Conservation (phyloP, 495 filamentous ascomycete species). For the Choiromyces venosus region DNA sequence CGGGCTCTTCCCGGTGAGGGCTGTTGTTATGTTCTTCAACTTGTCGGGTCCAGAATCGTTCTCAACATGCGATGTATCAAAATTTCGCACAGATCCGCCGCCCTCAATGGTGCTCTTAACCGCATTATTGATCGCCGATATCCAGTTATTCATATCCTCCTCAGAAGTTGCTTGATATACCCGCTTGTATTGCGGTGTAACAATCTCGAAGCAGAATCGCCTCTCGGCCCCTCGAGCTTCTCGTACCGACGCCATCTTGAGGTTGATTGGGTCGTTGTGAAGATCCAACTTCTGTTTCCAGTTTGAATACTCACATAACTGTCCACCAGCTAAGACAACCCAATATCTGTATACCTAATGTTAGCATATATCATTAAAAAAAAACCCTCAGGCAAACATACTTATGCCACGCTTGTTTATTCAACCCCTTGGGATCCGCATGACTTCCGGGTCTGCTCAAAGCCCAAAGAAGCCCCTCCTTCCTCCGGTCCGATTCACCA, state of each 20-base stretch:
- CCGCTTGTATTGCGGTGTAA: constrained; percentile 91
- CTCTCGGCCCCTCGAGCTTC: constrained; percentile 91
- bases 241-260: constrained; percentile 92
- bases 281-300: constrained; percentile 97
- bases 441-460: constrained; percentile 88
- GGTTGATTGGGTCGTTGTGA: constrained; percentile 97
- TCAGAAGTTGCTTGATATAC: constrained; percentile 97
- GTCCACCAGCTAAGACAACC: constrained; percentile 95
- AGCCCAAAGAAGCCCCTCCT: constrained; percentile 93
- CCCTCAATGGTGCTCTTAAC: constrained; percentile 92
- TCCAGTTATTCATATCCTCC: constrained; percentile 97
- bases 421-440: constrained; percentile 87
- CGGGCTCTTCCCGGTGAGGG: constrained; percentile 87
- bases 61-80: constrained; percentile 37
- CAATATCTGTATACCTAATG: constrained; percentile 63
- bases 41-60: constrained; percentile 43
- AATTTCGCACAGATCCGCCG: constrained; percentile 49
- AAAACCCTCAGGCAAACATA: constrained; percentile 50
- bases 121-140: constrained; percentile 92
- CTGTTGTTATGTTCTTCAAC: constrained; percentile 51
- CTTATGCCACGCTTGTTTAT: constrained; percentile 99
- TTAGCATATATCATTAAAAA: constrained; percentile 6
- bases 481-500: constrained; percentile 55
- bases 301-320: constrained; percentile 95
- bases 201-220: constrained; percentile 97